These are phyloP conservation scores for Haematococcus lacustris DNA, from an alignment of 139 green algal species.

Conservation along the genomic window DNA sequence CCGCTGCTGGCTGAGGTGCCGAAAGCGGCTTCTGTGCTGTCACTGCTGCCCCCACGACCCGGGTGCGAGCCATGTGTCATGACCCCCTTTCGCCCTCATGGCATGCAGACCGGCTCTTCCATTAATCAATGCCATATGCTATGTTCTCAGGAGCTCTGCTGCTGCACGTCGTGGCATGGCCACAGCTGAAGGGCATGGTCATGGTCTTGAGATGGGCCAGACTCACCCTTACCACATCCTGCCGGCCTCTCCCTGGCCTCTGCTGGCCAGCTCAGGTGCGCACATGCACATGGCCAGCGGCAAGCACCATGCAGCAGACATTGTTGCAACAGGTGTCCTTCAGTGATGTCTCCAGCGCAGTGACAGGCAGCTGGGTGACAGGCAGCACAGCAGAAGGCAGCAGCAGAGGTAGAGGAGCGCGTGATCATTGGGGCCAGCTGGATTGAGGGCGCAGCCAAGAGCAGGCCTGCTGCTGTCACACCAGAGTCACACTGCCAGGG, in stretches of 20 bases:
- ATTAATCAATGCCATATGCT: too few species aligned
- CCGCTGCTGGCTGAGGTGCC: neutral
- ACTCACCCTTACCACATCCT: slow-evolving; percentile 38
- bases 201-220: slow-evolving; percentile 2
- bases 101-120: neutral
- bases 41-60: slow-evolving; percentile 12
- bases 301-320: too few species aligned
- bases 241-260: slow-evolving; percentile 27
- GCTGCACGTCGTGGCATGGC: slow-evolving; percentile 19
- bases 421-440: too few species aligned
- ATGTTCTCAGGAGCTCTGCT: neutral
- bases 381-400: too few species aligned
- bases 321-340: too few species aligned
- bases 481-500: too few species aligned
- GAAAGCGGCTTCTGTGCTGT: slow-evolving; percentile 21
- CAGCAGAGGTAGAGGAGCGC: too few species aligned
- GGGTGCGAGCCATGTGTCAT: neutral
- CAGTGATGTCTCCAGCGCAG: too few species aligned
- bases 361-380: too few species aligned
- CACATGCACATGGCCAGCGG: too few species aligned
- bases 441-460: too few species aligned
- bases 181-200: slow-evolving; percentile 4
- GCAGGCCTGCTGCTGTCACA: too few species aligned
- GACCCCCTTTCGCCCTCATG: neutral
- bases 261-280: slow-evolving; percentile 18